Evolutionary conservation across 371 early-diverging fungal genomes (phyloP).

Genomic region (Thermomucor indicae-seudaticae): DNA sequence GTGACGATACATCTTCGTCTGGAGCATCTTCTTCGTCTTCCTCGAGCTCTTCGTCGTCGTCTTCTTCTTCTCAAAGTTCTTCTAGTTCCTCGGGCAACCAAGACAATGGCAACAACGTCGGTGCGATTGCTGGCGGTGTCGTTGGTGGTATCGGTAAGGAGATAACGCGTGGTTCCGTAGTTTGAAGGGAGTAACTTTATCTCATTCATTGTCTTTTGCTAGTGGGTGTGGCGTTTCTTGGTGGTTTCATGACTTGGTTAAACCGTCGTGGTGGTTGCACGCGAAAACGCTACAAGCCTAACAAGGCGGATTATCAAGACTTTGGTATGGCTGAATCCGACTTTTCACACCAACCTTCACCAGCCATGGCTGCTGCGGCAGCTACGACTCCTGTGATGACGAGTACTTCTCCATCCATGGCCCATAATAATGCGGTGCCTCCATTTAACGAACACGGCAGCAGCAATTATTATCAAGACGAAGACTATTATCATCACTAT

Average conservation of each 20-base stretch:
- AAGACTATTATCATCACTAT: constrained; percentile 8
- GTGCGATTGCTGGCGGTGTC: constrained; percentile 31
- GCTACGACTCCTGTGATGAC: constrained; percentile 2
- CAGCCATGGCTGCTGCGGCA: constrained; percentile 15
- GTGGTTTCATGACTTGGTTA: constrained; percentile 26
- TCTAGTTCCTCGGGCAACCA: constrained; percentile 1
- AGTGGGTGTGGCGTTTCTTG: constrained; percentile 40
- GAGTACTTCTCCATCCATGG: constrained; percentile 4
- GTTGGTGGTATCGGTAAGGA: constrained; percentile 41
- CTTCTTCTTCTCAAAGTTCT: constrained; percentile 4
- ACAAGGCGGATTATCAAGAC: constrained; percentile 33
- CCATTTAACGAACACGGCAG: constrained; percentile 16
- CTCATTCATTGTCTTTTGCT: background rate
- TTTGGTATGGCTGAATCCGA: constrained; percentile 43
- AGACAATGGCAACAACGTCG: constrained; percentile 17
- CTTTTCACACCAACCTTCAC: constrained; percentile 28
- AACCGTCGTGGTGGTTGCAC: constrained; percentile 36
- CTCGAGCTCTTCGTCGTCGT: background rate
- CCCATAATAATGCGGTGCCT: constrained; percentile 4
- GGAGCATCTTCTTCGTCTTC: too few relatives aligned
- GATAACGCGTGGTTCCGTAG: background rate
- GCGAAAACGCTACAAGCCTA: constrained; percentile 15
- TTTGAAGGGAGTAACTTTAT: background rate
- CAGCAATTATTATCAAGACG: constrained; percentile 15
- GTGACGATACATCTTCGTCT: background rate